phyloP scores from a whole-genome alignment of 1,284 basidiomycete species.

The Vanrija sp. region DNA sequence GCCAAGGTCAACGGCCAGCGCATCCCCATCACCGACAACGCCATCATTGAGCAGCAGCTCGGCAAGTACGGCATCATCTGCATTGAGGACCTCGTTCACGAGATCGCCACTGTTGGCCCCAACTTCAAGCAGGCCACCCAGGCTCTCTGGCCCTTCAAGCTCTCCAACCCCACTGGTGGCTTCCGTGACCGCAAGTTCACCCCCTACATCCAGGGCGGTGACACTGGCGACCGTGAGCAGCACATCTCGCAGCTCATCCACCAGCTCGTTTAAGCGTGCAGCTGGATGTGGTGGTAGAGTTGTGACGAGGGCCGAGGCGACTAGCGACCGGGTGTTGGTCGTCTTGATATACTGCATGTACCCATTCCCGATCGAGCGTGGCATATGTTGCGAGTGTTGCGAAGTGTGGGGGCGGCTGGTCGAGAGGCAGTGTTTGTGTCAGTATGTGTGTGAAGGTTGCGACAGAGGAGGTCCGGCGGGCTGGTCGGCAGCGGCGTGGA shows the following conservation, averaged over 20 bases:
- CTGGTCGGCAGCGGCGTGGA: not conserved
- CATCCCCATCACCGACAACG: conserved; percentile 90
- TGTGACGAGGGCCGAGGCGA: conserved; percentile 12
- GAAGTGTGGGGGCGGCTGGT: no score
- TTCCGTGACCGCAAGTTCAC: conserved; percentile 97
- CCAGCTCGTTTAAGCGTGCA: conserved; percentile 77
- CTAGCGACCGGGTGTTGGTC: conserved; percentile 22
- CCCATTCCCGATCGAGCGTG: conserved; percentile 17
- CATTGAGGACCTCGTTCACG: conserved; percentile 96
- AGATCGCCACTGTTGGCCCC: conserved; percentile 91
- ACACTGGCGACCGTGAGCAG: conserved; percentile 86
- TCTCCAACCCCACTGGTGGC: conserved; percentile 97
- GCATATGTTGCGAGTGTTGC: not conserved
- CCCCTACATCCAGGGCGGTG: conserved; percentile 89
- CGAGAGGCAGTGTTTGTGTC: no score
- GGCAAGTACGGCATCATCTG: conserved; percentile 96
- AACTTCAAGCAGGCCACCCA: conserved; percentile 98
- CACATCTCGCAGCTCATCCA: conserved; percentile 97
- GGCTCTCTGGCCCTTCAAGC: conserved; percentile 99
- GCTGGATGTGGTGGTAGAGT: conserved; percentile 9
- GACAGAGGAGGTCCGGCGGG: no score
- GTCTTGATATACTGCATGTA: conserved; percentile 30
- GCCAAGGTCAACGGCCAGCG: conserved; percentile 98
- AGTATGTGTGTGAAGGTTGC: no score
- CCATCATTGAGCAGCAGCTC: conserved; percentile 85